A percentile compares a stretch with the other conserved stretches of the same genome.
Conservation (phyloP, 1,284 basidiomycete genomes). For the Cutaneotrichosporon spelunceum region DNA sequence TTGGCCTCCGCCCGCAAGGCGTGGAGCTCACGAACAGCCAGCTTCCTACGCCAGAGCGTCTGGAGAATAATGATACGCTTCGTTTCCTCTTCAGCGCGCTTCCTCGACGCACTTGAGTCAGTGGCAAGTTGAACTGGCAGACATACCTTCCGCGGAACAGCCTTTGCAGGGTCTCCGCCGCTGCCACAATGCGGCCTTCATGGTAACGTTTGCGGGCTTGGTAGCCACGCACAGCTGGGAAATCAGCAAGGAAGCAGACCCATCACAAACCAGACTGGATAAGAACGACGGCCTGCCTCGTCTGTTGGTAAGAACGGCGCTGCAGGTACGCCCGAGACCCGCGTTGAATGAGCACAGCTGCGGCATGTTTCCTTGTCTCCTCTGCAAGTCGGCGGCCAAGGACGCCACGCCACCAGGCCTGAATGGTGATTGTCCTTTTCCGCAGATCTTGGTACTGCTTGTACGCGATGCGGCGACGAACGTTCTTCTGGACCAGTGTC, state of each 20-base stretch:
- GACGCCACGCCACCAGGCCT: slow-evolving; percentile 90
- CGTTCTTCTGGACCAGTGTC: slow-evolving; percentile 95
- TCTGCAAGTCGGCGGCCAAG: slow-evolving; percentile 71
- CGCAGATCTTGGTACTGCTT: slow-evolving; percentile 75
- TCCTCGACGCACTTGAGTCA: slow-evolving; percentile 61
- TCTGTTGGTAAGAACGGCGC: slow-evolving; percentile 65
- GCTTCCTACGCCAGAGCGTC: slow-evolving; percentile 83
- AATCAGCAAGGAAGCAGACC: not conserved
- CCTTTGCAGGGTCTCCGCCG: slow-evolving; percentile 74
- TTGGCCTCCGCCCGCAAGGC: slow-evolving; percentile 84
- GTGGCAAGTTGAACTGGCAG: not conserved
- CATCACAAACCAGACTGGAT: slow-evolving; percentile 77
- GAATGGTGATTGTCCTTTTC: slow-evolving; percentile 73
- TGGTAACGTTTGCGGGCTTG: slow-evolving; percentile 67
- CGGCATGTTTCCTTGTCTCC: slow-evolving; percentile 66
- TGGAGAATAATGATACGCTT: slow-evolving; percentile 80
- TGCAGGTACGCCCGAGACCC: slow-evolving; percentile 70
- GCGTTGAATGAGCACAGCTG: slow-evolving; percentile 75
- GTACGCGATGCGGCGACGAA: slow-evolving; percentile 77
- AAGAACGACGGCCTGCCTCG: slow-evolving; percentile 63
- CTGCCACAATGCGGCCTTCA: slow-evolving; percentile 62
- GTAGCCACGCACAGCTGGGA: slow-evolving; percentile 70
- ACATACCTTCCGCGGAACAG: slow-evolving; percentile 84
- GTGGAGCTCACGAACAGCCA: slow-evolving; percentile 82
- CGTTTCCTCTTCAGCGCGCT: slow-evolving; percentile 64